Evolutionary conservation across 202 grass and related monocot genomes (phyloP), one percentile per base, ranked within the genome.

Genomic region (Panicum virgatum): DNA sequence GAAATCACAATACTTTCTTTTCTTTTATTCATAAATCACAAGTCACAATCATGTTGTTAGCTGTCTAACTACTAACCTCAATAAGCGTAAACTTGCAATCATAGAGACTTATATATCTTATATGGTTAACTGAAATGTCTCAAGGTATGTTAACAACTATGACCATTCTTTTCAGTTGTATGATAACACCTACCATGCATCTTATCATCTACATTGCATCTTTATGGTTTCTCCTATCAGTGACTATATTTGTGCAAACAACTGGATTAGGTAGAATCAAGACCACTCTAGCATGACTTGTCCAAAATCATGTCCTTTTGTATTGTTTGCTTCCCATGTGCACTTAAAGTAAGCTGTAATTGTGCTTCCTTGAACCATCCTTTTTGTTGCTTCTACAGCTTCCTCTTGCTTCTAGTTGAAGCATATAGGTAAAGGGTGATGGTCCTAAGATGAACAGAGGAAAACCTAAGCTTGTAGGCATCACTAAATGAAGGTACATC

Each of bases 261-360:
- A 38, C 16, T 69, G 0, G 27, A 77, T 84, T 77, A 78, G 82
- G 73, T 78, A 70, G 7, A 29, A 15, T 32, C 1, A 27, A 61
- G 58, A 77, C 50, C 19, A 47, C 39, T 77, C 50, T 38, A 39
- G 40, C 42, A 69, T 77, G 50, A 29, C 11, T 6, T 44, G 63
- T n/a, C 36, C 73, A 77, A 77, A 77, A 84, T 15, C 59, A 56
- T 67, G 60, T 36, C 30, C 12, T 16, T 59, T 58, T 70, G 51
- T 13, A 59, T 51, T 84, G 20, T 40, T 73, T 84, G 73, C 62
- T 61, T 70, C 52, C 82, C 82, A 77, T 84, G 72, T 84, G 82
- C 82, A 19, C 51, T 45, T 10, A 70, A 84, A 84, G 73, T 54
- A 63, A 25, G 50, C 16, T 42, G 62, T 76, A 68, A 70, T 84